Evolutionary conservation across 192 early-diverging fungal genomes (phyloP), one percentile per base, ranked within the genome.

Genomic region (Coemansia sp.): DNA sequence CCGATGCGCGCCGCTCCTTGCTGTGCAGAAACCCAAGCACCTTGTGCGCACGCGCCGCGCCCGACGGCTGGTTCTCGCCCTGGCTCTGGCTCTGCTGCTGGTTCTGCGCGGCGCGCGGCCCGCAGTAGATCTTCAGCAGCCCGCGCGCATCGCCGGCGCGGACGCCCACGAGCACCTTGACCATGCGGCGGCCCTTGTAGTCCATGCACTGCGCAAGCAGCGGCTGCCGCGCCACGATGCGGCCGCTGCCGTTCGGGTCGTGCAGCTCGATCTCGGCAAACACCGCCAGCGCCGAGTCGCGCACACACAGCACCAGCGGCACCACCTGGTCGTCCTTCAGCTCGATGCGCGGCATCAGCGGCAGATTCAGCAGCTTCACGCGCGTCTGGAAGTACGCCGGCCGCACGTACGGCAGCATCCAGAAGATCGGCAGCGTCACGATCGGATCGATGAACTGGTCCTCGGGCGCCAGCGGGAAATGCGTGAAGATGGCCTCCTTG

Each of bases 211-310:
- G 84, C 0, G 84, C 79, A 2, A 85, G 68, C 58, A 81, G 70
- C 39, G 84, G 79, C 64, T 82, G 76, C 5, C 79, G 74, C 4
- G 76, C 74, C 10, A 82, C 72, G 16, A 82, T 81, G 42, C 79
- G 75, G 11, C 76, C 76, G 59, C 79, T 81, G 44, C 76, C 76
- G 25, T 81, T 81, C 19, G 75, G 68, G 14, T 85, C 84, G 43
- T 79, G 79, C 40, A 85, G 61, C 67, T 85, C 84, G 20, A 85
- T 74, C 60, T 85, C 84, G n/a, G 84, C 84, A 74, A 78, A 82
- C 44, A 78, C 84, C 1, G 73, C 56, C 58, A 78, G 53, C n/a
- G 72, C 61, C 49, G 70, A 67, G 66, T 79, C 79, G 5, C 76
- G 63, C 56, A 85, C 70, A 9, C 74, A 77, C 46, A 85, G 59